Percentiles rank a stretch among this genome's conserved stretches.
These are phyloP conservation scores for Allantophomopsis cytisporea DNA, from an alignment of 2,329 filamentous ascomycete genomes.

Conservation along the genomic window DNA sequence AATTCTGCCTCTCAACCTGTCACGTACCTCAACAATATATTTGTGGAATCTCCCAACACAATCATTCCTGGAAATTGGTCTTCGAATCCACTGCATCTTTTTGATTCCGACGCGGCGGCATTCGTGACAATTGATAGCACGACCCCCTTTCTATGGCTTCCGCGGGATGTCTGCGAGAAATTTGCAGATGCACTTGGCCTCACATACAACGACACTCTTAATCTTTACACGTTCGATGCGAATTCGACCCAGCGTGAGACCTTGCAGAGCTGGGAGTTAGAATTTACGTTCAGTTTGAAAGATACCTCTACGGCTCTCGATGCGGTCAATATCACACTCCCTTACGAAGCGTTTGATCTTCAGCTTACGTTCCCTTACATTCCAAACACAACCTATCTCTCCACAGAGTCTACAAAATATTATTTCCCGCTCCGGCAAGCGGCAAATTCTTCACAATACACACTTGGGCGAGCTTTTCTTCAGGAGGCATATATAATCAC, in stretches of 20 bases:
- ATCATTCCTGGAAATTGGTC: constrained; percentile 40
- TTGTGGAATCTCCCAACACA: constrained; percentile 12
- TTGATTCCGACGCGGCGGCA: constrained; percentile 9
- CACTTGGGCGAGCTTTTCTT: constrained; percentile 8
- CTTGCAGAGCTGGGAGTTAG: constrained; percentile 12
- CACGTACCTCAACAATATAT: constrained; percentile 11
- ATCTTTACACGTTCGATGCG: constrained; percentile 12
- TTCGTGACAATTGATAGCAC: constrained; percentile 15
- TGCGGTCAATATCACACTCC: constrained; percentile 6
- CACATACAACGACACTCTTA: constrained; percentile 9
- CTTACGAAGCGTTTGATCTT: constrained; percentile 8
- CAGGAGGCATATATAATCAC: constrained; percentile 9
- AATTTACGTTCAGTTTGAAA: constrained; percentile 15
- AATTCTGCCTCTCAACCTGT: constrained; percentile 31
- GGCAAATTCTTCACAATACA: constrained; percentile 7
- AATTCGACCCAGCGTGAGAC: constrained; percentile 10
- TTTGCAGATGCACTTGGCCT: constrained; percentile 17
- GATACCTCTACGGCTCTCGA: constrained; percentile 5
- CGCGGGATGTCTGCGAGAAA: constrained; percentile 10
- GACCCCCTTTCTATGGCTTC: constrained; percentile 16
- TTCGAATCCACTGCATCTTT: constrained; percentile 20
- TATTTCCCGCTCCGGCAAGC: constrained; percentile 8
- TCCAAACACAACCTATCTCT: constrained; percentile 1
- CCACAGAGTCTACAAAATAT: background rate
- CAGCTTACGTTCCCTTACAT: constrained; percentile 1